phyloP scores from a whole-genome alignment of 768 basidiomycete species.

The Rhizopogon vesiculosus region DNA sequence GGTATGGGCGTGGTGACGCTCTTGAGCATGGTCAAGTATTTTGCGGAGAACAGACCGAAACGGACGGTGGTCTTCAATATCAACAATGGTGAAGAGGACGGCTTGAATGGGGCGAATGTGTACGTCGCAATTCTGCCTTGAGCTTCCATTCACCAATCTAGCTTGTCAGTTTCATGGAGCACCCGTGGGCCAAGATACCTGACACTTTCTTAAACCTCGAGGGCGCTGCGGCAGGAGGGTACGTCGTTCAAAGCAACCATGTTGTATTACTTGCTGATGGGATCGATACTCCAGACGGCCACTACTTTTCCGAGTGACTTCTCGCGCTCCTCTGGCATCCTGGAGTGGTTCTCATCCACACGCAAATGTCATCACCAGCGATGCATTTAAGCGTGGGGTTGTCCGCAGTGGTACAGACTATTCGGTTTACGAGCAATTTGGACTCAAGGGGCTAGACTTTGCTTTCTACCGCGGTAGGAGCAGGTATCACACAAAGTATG shows the following conservation, averaged over 20 bases:
- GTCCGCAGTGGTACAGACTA: constrained; percentile 74
- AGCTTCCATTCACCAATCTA: background rate
- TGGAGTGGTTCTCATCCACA: constrained; percentile 53
- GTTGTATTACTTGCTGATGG: background rate
- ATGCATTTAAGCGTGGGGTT: constrained; percentile 61
- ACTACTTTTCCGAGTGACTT: constrained; percentile 69
- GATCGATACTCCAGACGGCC: constrained; percentile 49
- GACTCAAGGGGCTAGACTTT: constrained; percentile 69
- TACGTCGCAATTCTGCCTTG: constrained; percentile 27
- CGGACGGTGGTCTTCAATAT: constrained; percentile 76
- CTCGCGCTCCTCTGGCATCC: constrained; percentile 47
- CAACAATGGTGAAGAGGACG: constrained; percentile 84
- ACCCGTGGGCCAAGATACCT: constrained; percentile 67
- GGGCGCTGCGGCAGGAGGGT: constrained; percentile 79
- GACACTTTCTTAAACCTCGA: constrained; percentile 78
- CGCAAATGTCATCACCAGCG: constrained; percentile 63
- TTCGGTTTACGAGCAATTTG: constrained; percentile 52
- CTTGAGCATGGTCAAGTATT: constrained; percentile 58
- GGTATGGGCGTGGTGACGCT: constrained; percentile 69
- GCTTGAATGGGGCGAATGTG: constrained; percentile 67
- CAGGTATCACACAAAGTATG: constrained; percentile 73
- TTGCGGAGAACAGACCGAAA: constrained; percentile 42
- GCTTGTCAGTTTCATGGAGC: constrained; percentile 53
- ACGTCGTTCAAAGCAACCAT: constrained; percentile 10
- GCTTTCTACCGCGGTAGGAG: constrained; percentile 76